Evolutionary conservation across 495 filamentous ascomycete species (phyloP).

Genomic region (Penicillium atrosanguineum): DNA sequence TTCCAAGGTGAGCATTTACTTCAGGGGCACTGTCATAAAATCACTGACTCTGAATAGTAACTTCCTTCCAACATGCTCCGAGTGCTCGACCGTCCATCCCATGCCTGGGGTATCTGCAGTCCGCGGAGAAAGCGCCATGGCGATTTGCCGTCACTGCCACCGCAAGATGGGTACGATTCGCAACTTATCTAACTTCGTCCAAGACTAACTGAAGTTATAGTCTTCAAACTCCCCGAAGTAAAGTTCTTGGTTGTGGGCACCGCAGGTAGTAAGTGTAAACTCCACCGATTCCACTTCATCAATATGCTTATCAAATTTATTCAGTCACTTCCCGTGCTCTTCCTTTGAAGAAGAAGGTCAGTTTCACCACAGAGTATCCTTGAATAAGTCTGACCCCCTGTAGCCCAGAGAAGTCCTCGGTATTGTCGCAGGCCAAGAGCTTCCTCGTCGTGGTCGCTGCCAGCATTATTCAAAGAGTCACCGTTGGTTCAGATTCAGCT

Average conservation of each 20-base stretch:
- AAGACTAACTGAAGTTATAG: constrained; percentile 1
- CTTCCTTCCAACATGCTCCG: constrained; percentile 78
- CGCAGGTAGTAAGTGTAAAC: constrained; percentile 38
- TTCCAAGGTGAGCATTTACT: constrained; percentile 60
- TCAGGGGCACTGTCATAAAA: not conserved
- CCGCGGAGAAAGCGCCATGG: constrained; percentile 71
- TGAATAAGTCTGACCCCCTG: not conserved
- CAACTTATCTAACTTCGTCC: not conserved
- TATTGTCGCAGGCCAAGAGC: constrained; percentile 73
- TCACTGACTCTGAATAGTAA: constrained; percentile 44
- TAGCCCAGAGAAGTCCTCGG: constrained; percentile 67
- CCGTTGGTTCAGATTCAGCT: constrained; percentile 79
- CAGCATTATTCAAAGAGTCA: constrained; percentile 75
- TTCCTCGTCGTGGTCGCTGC: constrained; percentile 74
- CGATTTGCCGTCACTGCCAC: constrained; percentile 80
- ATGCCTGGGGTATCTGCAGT: constrained; percentile 65
- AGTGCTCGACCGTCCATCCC: constrained; percentile 70
- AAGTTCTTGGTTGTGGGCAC: constrained; percentile 73
- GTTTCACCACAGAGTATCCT: not conserved
- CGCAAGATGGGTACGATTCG: constrained; percentile 64
- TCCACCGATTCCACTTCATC: not conserved
- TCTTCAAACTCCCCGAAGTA: constrained; percentile 74
- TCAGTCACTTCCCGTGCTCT: constrained; percentile 37
- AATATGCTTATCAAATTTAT: constrained; percentile 16
- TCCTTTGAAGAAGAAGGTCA: constrained; percentile 53